Percentiles rank a stretch among this genome's conserved stretches.
Evolutionary conservation across 2,329 filamentous ascomycete species (phyloP).

Genomic region (Xylaria sp.): DNA sequence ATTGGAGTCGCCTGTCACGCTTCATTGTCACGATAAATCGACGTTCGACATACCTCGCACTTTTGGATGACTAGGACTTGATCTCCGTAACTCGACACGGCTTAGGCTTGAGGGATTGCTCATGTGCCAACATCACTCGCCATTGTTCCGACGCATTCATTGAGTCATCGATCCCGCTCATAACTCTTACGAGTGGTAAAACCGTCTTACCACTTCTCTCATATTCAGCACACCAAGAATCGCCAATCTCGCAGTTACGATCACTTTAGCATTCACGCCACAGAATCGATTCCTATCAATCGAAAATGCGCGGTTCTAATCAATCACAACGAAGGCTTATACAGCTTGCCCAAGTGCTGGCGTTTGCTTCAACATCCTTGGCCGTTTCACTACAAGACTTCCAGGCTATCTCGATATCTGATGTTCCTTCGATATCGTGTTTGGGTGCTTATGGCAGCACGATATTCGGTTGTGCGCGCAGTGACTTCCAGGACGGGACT

Average conservation of each 20-base stretch:
- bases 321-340: slow-evolving; percentile 21
- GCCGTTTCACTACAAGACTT: slow-evolving; percentile 30
- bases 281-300: not conserved
- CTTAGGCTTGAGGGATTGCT: not conserved
- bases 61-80: slow-evolving; percentile 23
- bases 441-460: slow-evolving; percentile 25
- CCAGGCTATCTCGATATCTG: slow-evolving; percentile 26
- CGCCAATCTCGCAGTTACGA: not conserved
- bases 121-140: not conserved
- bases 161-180: not conserved
- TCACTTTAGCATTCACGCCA: not conserved
- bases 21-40: no score
- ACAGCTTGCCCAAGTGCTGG: slow-evolving; percentile 16
- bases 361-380: slow-evolving; percentile 22
- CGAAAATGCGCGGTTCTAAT: slow-evolving; percentile 14
- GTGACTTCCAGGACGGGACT: slow-evolving; percentile 24
- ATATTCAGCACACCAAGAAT: not conserved
- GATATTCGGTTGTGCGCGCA: slow-evolving; percentile 24
- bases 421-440: slow-evolving; percentile 25
- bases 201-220: not conserved
- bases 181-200: not conserved
- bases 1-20: no score
- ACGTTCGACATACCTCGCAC: no score
- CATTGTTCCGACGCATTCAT: not conserved
- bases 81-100: slow-evolving; percentile 13